Base-by-base conservation (phyloP, 257 asterid genomes). In the Osmanthus fragrans region DNA sequence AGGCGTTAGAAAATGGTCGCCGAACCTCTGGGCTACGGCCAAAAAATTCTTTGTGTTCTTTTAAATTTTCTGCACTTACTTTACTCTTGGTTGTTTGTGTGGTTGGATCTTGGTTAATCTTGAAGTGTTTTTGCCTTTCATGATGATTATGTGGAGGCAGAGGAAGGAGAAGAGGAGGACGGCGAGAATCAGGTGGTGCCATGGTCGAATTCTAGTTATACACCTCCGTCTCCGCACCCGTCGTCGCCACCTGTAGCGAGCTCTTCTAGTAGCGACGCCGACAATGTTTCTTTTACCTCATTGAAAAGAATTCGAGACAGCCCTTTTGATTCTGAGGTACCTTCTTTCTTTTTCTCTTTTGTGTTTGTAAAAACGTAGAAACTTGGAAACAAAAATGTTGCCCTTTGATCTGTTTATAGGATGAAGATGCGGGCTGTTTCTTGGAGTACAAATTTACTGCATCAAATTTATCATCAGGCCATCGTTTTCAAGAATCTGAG, bases 161-260 rank as follows among this genome's bases (percentile, higher is more conserved):
- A 74, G 4, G 77, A 68, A 1, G 85, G 74, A 0, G 83, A 74
- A 0, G 84, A 80, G 23, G 88, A 84, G 70, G 90, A 87, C 3
- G 90, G 82, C 4, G 91, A 85, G 77, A 87, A 87, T 83, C 91
- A 88, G 34, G 91, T 85, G 2, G 91, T 88, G 12, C 91, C 91
- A 51, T 82, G 81, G 89, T 77, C 91, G 34, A 70, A 42, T 42
- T 42, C 49, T 42, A 42, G 49, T 42, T 42, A 42, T 42, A 42
- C 49, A 12, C 49, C 49, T 15, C 67, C 80, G 67, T 42, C 76
- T 12, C 67, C 75, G 81, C 58, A 78, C 8, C 73, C 21, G 6
- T 49, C 70, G 18, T 21, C 81, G 29, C 10, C 30, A 29, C 30
- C 51, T 36, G 49, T 56, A 64, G 79, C 78, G 40, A 79, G 67